Percentiles rank a stretch among this genome's conserved stretches.
These are phyloP conservation scores for Epichloe brachyelytri DNA, from an alignment of 2,329 filamentous ascomycete species.

Conservation along the genomic window DNA sequence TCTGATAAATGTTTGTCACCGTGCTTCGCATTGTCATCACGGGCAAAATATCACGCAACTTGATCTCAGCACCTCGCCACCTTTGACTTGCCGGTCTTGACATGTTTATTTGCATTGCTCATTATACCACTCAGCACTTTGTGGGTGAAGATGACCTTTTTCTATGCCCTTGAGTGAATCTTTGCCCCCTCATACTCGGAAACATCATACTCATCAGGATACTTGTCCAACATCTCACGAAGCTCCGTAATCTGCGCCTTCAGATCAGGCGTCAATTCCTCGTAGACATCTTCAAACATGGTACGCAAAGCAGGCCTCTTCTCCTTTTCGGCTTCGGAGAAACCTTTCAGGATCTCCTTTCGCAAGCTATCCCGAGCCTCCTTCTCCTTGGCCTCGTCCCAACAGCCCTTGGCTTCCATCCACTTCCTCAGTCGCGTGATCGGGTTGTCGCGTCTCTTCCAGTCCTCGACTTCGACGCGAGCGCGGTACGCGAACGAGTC, in stretches of 20 bases:
- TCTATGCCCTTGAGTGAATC: slow-evolving; percentile 38
- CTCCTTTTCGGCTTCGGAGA: slow-evolving; percentile 69
- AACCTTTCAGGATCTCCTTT: slow-evolving; percentile 71
- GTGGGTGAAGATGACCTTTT: neutral
- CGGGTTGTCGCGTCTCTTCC: slow-evolving; percentile 84
- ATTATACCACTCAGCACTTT: neutral
- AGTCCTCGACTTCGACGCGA: slow-evolving; percentile 86
- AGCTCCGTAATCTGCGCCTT: slow-evolving; percentile 59
- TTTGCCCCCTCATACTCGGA: slow-evolving; percentile 62
- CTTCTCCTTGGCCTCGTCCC: slow-evolving; percentile 76
- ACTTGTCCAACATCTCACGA: slow-evolving; percentile 64
- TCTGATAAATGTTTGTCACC: too few relatives aligned
- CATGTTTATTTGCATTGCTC: neutral
- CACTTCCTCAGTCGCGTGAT: slow-evolving; percentile 79
- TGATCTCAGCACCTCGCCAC: neutral
- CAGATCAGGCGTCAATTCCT: slow-evolving; percentile 69
- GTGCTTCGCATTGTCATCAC: too few relatives aligned
- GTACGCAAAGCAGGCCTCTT: slow-evolving; percentile 60
- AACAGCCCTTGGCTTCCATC: slow-evolving; percentile 70
- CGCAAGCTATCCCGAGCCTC: slow-evolving; percentile 51
- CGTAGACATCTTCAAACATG: slow-evolving; percentile 85
- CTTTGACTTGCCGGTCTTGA: neutral
- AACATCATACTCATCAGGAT: slow-evolving; percentile 87
- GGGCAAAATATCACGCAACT: neutral
- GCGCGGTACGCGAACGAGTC: slow-evolving; percentile 95